Percentiles rank a stretch among this genome's conserved stretches.
Evolutionary conservation across 352 stramenopile genomes (phyloP).

Genomic region (Poterioochromonas sp.): DNA sequence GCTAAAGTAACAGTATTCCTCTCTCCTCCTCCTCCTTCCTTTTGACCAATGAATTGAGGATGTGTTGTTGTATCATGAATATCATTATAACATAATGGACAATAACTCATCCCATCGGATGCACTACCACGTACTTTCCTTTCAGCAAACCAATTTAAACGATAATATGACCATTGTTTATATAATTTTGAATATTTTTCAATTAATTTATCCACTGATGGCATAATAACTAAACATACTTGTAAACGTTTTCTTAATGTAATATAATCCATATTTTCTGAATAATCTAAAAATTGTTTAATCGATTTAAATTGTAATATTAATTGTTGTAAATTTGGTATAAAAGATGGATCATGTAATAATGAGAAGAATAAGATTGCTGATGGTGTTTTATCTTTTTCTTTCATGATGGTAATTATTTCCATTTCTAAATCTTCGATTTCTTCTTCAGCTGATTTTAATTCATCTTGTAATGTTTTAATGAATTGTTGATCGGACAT

Average conservation of each 20-base stretch:
- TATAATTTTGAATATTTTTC: slow-evolving; percentile 1
- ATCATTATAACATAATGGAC: slow-evolving; percentile 8
- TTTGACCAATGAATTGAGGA: background rate
- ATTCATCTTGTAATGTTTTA: slow-evolving; percentile 1
- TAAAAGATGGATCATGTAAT: slow-evolving; percentile 17
- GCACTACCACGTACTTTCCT: background rate
- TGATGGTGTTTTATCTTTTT: background rate
- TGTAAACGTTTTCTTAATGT: slow-evolving; percentile 11
- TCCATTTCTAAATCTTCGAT: slow-evolving; percentile 27
- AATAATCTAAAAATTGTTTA: background rate
- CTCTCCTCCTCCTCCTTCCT: too few relatives aligned
- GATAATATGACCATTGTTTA: background rate
- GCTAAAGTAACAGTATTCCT: too few relatives aligned
- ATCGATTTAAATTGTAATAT: background rate
- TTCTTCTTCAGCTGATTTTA: background rate
- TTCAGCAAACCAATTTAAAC: slow-evolving; percentile 20
- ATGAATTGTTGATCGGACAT: too few relatives aligned
- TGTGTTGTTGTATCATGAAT: too few relatives aligned
- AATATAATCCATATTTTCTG: slow-evolving; percentile 19
- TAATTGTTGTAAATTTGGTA: slow-evolving; percentile 31
- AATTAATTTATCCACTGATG: slow-evolving; percentile 6
- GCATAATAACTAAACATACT: slow-evolving; percentile 11
- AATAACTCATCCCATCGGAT: background rate
- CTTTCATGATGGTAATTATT: background rate
- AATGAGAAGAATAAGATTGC: slow-evolving; percentile 18